Base-by-base conservation (phyloP, 1,139 yeast genomes). In the Magnusiomyces ingens region DNA sequence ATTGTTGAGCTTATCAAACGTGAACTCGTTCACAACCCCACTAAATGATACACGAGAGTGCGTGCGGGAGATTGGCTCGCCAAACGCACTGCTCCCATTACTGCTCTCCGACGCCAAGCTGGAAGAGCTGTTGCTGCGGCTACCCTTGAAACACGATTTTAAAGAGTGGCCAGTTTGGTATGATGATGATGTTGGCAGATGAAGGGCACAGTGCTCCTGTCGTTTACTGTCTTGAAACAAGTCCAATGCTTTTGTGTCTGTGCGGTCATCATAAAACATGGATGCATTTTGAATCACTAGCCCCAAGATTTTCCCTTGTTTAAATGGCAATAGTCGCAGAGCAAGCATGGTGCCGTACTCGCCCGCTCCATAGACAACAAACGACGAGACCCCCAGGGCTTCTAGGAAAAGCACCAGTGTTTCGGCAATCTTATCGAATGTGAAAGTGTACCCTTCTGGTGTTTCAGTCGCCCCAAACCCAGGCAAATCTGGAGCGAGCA, bases 331-430 rank as follows among this genome's bases (percentile, higher is more conserved):
- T 44, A 75, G 56, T 55, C 76, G 66, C 41, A 69, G 63, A 0
- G 72, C 78, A 6, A 69, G 67, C 10, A 77, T 78, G 2, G 77
- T 70, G 41, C 79, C 79, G 57, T 74, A 75, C 55, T 75, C 78
- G 55, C 75, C 74, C 19, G 73, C 59, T 38, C 57, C 52, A 57
- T 73, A 75, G 26, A 74, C 55, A 12, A 67, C 60, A 54, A 71
- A 73, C 53, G 65, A 66, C 3, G 57, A 52, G 32, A 74, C 54
- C 6, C 59, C 61, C 41, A 74, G 57, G 1, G 54, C 58, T n/a
- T 66, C 63, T 18, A 71, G 60, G 51, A 75, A 70, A 15, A 60
- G 59, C 18, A 61, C 71, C 50, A 74, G 61, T 1, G 75, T 59
- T 6, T 64, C 62, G 1, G 75, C 64, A 43, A 75, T 52, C 40